A percentile compares a stretch with the other conserved stretches of the same genome.
Evolutionary conservation across 2,329 filamentous ascomycete species (phyloP).

Genomic region (Aspergillus chevalieri): DNA sequence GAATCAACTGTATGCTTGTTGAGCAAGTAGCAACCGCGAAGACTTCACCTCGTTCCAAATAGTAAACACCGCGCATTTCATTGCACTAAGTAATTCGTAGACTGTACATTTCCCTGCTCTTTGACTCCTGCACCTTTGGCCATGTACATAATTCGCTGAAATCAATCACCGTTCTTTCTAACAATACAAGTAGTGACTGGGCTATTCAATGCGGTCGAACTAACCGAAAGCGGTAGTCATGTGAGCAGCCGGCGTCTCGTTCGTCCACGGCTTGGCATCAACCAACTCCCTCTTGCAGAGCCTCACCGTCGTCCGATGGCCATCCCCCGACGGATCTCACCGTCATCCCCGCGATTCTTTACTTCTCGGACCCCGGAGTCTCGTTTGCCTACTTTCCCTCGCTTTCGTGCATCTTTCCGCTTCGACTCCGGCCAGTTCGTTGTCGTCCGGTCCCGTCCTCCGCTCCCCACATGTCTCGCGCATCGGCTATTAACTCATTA

Average conservation of each 20-base stretch:
- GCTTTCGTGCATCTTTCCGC: conserved; percentile 14
- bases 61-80: no score
- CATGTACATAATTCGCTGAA: no score
- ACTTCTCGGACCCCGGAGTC: conserved; percentile 19
- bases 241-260: conserved; percentile 20
- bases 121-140: no score
- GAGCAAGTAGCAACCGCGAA: no score
- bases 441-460: conserved; percentile 25
- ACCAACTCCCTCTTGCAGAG: conserved; percentile 29
- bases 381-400: conserved; percentile 15
- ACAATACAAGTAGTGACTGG: not conserved
- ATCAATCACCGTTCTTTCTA: no score
- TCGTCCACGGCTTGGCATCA: conserved; percentile 33
- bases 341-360: conserved; percentile 16
- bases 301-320: conserved; percentile 14
- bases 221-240: conserved; percentile 17
- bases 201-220: not conserved
- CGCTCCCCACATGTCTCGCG: conserved; percentile 42
- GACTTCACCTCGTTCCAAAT: no score
- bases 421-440: conserved; percentile 22
- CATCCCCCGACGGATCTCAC: conserved; percentile 14
- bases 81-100: no score
- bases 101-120: no score
- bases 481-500: conserved; percentile 36
- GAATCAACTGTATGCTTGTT: not conserved